These are phyloP conservation scores for Mrakia gelida DNA, from an alignment of 768 basidiomycete species.

Conservation along the genomic window DNA sequence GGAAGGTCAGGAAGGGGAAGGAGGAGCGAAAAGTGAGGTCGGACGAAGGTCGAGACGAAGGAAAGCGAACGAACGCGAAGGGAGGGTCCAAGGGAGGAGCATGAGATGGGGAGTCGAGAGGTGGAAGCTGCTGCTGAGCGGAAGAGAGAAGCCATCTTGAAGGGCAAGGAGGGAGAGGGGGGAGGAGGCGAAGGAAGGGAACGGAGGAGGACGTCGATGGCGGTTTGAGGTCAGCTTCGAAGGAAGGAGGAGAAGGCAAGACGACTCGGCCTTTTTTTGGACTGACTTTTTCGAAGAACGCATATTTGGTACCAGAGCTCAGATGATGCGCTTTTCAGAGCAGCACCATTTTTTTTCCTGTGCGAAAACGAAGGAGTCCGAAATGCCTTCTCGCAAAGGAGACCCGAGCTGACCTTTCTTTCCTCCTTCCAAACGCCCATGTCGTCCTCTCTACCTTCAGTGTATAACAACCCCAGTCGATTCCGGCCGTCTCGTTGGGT, in stretches of 20 bases:
- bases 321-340: too few species aligned
- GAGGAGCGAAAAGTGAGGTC: neutral
- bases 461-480: too few species aligned
- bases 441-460: too few species aligned
- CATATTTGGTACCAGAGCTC: too few species aligned
- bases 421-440: too few species aligned
- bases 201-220: neutral
- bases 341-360: too few species aligned
- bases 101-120: neutral
- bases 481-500: too few species aligned
- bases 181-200: neutral
- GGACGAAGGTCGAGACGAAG: neutral
- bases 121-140: neutral
- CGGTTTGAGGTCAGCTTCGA: neutral
- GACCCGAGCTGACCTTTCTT: too few species aligned
- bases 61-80: neutral
- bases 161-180: neutral
- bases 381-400: too few species aligned
- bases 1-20: neutral
- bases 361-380: too few species aligned
- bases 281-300: too few species aligned
- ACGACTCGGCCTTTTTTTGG: too few species aligned
- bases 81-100: neutral
- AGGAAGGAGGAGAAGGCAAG: neutral
- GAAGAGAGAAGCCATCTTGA: neutral